phyloP scores from a whole-genome alignment of 1,139 yeast species.

The Zygosaccharomyces sapae region DNA sequence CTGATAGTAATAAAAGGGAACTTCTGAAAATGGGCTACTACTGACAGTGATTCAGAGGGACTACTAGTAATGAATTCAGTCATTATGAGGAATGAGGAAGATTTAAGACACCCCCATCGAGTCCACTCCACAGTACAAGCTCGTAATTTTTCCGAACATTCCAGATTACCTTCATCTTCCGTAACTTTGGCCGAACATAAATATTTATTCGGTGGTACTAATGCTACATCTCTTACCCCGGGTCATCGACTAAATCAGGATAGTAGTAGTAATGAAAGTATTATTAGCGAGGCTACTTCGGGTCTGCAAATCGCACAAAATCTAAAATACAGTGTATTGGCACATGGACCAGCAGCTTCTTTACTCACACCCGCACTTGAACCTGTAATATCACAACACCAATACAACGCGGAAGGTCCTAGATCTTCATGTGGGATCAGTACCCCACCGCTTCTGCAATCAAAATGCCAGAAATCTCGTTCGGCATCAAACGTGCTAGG shows the following conservation, averaged over 20 bases:
- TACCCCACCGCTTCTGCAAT: slow-evolving; percentile 1
- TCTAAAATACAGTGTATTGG: neutral
- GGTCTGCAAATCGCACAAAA: slow-evolving; percentile 1
- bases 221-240: neutral
- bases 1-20: neutral
- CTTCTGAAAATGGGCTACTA: neutral
- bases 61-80: slow-evolving; percentile 5
- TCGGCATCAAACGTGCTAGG: neutral
- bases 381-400: neutral
- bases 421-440: neutral
- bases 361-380: neutral
- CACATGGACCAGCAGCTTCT: neutral
- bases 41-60: slow-evolving; percentile 4
- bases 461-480: neutral
- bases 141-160: neutral
- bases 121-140: slow-evolving; percentile 2
- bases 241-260: neutral
- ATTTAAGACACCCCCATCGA: neutral
- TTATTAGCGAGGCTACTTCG: slow-evolving; percentile 4
- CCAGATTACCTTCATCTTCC: neutral
- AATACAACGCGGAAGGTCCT: neutral
- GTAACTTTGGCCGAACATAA: slow-evolving; percentile 1
- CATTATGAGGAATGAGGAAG: neutral
- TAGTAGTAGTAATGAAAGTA: slow-evolving; percentile 4
- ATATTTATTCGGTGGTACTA: neutral